Evolutionary conservation across 208 protist genomes (phyloP), one percentile per base, ranked within the genome.

Genomic region (Leishmania tropica): DNA sequence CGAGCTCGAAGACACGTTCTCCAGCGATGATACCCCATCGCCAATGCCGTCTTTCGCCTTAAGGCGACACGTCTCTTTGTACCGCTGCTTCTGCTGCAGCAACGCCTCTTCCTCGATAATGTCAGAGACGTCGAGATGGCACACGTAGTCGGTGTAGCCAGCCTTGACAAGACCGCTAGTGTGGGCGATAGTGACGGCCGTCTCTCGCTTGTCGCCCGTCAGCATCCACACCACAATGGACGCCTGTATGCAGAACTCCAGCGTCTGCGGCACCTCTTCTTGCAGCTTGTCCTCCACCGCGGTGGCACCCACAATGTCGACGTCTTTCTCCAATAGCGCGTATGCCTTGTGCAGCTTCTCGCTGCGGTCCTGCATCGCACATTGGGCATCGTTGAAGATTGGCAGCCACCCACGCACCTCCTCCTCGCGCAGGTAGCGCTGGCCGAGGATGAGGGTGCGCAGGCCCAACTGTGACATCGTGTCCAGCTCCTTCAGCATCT

Each of bases 121-220:
- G 60, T 90, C 84, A 31, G 87, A 81, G 40, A 92, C 80, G 71
- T 94, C 85, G 13, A 94, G 72, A 75, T 94, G 91, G 56, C 80
- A 89, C 73, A 88, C 76, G 71, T 56, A 81, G 56, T 89, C 82
- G 35, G 73, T 67, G 73, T 73, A 75, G 40, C 77, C 78, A 1
- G 35, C 17, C 54, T 76, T 76, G 10, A 92, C 83, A 28, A 94
- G 75, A 8, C 90, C 92, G 78, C 85, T 94, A 11, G 88, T 96
- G 76, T 85, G 85, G 28, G 92, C 98, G 71, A 99, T 99, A 77
- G 99, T 99, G 45, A 99, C 97, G 11, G 98, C 99, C 35, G 99
- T 99, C 83, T 99, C 96, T 62, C 96, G 88, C 90, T 99, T 99
- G 87, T 99, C 99, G 72, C 99, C 99, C 37, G 99, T 99, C 60